Conservation (phyloP, 768 basidiomycete species). For the Lactifluus rugatus region DNA sequence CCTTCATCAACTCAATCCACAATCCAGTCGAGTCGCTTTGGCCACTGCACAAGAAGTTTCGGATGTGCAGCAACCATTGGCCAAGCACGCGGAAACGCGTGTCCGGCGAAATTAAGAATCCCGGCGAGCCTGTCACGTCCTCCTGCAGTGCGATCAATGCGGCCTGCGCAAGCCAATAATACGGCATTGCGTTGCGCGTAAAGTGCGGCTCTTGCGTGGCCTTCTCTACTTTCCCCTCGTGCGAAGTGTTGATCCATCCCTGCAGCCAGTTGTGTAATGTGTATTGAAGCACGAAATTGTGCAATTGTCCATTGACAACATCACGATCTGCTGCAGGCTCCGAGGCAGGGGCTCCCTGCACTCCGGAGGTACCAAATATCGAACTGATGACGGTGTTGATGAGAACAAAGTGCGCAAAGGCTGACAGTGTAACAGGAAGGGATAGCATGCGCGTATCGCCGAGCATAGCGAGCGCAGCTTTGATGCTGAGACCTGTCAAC, state of each 20-base stretch:
- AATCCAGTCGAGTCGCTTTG: conserved; percentile 11
- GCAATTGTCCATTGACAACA: conserved; percentile 1
- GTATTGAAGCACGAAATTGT: conserved; percentile 32
- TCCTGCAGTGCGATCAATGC: conserved; percentile 38
- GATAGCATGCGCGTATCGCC: conserved; percentile 13
- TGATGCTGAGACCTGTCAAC: conserved; percentile 13
- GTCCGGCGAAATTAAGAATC: conserved; percentile 10
- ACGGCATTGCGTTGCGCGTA: conserved; percentile 31
- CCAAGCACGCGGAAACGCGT: conserved; percentile 16
- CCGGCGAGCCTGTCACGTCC: conserved; percentile 27
- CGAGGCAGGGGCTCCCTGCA: neutral
- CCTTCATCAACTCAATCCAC: conserved; percentile 19
- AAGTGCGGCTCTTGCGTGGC: conserved; percentile 14
- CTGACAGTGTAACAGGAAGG: conserved; percentile 2
- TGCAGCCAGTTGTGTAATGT: conserved; percentile 45
- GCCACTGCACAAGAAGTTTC: conserved; percentile 11
- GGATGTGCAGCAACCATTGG: conserved; percentile 18
- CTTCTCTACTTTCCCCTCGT: conserved; percentile 7
- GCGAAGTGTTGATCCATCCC: conserved; percentile 30
- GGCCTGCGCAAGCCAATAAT: conserved; percentile 47
- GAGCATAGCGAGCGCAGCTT: conserved; percentile 13
- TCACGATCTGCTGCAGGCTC: neutral
- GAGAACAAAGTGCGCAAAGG: conserved; percentile 22
- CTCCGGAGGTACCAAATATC: conserved; percentile 3
- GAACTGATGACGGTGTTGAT: conserved; percentile 22